A percentile compares a stretch with the other conserved stretches of the same genome.
Evolutionary conservation across 2,329 filamentous ascomycete species (phyloP).

Genomic region (Cordyceps fumosorosea): DNA sequence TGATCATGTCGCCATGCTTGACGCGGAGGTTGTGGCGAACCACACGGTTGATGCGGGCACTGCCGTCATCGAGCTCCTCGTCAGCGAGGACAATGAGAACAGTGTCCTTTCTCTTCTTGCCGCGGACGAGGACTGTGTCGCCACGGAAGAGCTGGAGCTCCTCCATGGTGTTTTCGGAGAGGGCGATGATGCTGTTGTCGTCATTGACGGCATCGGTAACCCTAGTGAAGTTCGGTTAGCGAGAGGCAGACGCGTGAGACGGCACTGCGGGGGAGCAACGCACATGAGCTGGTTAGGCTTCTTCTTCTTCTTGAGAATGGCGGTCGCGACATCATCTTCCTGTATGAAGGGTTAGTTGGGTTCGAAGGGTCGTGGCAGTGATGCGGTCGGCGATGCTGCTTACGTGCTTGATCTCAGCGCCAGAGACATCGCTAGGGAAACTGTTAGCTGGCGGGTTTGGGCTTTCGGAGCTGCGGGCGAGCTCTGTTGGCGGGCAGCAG

Average conservation of each 20-base stretch:
- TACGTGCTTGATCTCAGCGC: constrained; percentile 80
- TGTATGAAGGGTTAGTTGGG: constrained; percentile 36
- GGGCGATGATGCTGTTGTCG: constrained; percentile 98
- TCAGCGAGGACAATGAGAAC: constrained; percentile 96
- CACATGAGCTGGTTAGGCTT: constrained; percentile 99
- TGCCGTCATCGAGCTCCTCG: constrained; percentile 96
- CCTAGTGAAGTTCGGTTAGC: constrained; percentile 41
- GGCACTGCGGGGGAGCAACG: constrained; percentile 28
- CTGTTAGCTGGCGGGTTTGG: constrained; percentile 28
- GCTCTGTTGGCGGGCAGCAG: not conserved
- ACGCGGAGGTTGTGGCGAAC: constrained; percentile 97
- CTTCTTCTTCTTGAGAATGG: constrained; percentile 99
- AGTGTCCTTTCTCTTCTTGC: constrained; percentile 99
- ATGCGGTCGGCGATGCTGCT: constrained; percentile 26
- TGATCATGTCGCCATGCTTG: constrained; percentile 97
- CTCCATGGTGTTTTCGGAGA: constrained; percentile 99
- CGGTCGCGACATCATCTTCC: constrained; percentile 88
- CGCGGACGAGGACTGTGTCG: constrained; percentile 95
- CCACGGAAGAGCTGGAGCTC: constrained; percentile 96
- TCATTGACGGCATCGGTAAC: constrained; percentile 98
- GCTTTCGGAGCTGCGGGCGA: not conserved
- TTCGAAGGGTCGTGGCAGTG: constrained; percentile 15
- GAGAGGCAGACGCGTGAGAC: not conserved
- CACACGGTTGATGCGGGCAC: constrained; percentile 94
- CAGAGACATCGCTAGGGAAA: constrained; percentile 69